Percentiles rank a stretch among this genome's conserved stretches.
phyloP scores from a whole-genome alignment of 1,139 yeast genomes.

The Neolecta irregularis region DNA sequence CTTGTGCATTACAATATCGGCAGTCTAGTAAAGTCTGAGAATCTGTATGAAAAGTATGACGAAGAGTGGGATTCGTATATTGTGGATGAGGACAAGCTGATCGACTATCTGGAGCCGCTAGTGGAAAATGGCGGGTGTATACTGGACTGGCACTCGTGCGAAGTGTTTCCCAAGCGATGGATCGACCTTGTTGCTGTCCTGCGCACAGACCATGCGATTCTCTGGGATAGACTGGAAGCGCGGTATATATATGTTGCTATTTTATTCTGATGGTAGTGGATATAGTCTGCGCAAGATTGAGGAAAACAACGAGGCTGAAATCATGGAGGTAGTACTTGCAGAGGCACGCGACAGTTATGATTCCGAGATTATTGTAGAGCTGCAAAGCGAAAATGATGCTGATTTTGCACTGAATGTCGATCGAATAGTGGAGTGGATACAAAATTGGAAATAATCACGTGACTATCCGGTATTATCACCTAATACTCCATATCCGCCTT shows the following conservation, averaged over 20 bases:
- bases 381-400: constrained; percentile 54
- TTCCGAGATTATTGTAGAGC: constrained; percentile 65
- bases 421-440: constrained; percentile 58
- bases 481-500: too few species aligned
- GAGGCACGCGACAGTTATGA: constrained; percentile 78
- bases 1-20: constrained; percentile 55
- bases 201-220: constrained; percentile 52
- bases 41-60: constrained; percentile 73
- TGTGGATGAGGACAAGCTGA: constrained; percentile 75
- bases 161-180: constrained; percentile 79
- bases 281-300: constrained; percentile 68
- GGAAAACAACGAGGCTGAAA: constrained; percentile 90
- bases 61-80: constrained; percentile 70
- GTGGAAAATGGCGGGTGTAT: constrained; percentile 63
- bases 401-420: constrained; percentile 69
- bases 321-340: constrained; percentile 78
- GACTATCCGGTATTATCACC: too few species aligned
- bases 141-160: constrained; percentile 96
- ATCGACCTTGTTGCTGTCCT: constrained; percentile 85
- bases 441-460: constrained; percentile 58
- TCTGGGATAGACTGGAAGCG: constrained; percentile 59
- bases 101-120: constrained; percentile 67
- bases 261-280: constrained; percentile 29
- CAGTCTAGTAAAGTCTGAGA: constrained; percentile 63
- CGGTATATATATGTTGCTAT: constrained; percentile 16